Evolutionary conservation across 345 rosid species (phyloP).

Genomic region (Eucalyptus rudis): DNA sequence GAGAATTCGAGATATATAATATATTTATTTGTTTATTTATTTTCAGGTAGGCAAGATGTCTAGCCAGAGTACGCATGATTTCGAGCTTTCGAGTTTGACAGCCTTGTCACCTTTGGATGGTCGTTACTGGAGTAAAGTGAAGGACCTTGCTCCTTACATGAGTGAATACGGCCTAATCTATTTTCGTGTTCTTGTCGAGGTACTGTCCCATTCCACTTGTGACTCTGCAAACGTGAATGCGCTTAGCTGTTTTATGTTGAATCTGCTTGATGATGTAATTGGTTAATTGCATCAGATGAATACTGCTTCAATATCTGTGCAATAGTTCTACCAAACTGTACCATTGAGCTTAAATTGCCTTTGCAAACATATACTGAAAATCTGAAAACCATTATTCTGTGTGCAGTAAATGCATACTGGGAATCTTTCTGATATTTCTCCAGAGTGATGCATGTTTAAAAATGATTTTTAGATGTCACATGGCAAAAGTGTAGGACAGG

Average conservation of each 20-base stretch:
- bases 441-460: neutral
- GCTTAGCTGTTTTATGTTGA: neutral
- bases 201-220: neutral
- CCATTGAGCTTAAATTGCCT: neutral
- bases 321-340: neutral
- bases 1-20: neutral
- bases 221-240: neutral
- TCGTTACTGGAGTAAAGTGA: slow-evolving; percentile 81
- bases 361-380: neutral
- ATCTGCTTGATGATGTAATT: neutral
- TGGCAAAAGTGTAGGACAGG: neutral
- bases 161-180: slow-evolving; percentile 83
- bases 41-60: slow-evolving; percentile 32
- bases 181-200: slow-evolving; percentile 85
- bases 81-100: slow-evolving; percentile 64
- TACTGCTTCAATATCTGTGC: neutral
- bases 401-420: neutral
- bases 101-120: slow-evolving; percentile 93
- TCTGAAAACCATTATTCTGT: neutral
- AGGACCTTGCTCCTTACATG: slow-evolving; percentile 75
- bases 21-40: neutral
- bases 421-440: neutral
- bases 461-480: neutral
- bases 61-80: slow-evolving; percentile 10
- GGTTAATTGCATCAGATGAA: neutral